These are phyloP conservation scores for Claviceps maximensis DNA, from an alignment of 2,329 filamentous ascomycete genomes.

Conservation along the genomic window DNA sequence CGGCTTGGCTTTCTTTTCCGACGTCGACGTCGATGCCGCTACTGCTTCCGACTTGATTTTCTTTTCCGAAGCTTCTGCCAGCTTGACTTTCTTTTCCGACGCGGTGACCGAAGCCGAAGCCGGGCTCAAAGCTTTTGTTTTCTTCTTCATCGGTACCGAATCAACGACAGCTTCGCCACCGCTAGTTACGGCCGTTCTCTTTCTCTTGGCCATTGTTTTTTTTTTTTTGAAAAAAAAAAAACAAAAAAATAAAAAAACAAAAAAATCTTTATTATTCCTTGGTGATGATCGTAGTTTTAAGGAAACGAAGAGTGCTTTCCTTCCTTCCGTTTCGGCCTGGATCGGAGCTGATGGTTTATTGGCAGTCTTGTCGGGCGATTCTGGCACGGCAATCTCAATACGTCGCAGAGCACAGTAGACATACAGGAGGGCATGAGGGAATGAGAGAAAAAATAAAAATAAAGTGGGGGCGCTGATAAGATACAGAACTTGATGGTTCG, in stretches of 20 bases:
- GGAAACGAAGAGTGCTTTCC: too few relatives aligned
- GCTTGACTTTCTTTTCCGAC: constrained; percentile 1
- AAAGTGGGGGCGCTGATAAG: too few relatives aligned
- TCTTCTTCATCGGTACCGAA: constrained; percentile 20
- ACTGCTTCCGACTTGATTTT: background rate
- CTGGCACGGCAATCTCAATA: too few relatives aligned
- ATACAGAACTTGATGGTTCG: too few relatives aligned
- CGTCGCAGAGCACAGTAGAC: too few relatives aligned
- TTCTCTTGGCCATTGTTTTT: constrained; percentile 31
- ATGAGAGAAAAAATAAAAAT: too few relatives aligned
- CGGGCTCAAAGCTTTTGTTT: constrained; percentile 19
- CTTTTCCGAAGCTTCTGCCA: constrained; percentile 1
- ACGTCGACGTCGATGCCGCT: background rate
- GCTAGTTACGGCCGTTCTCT: constrained; percentile 26
- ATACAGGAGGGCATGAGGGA: too few relatives aligned
- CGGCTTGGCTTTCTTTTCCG: constrained; percentile 3
- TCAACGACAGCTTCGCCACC: constrained; percentile 14
- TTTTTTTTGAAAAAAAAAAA: background rate
- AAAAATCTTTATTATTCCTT: too few relatives aligned
- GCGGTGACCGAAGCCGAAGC: background rate
- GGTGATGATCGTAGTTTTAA: too few relatives aligned
- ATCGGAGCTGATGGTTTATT: too few relatives aligned
- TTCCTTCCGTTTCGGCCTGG: too few relatives aligned
- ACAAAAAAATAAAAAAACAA: background rate
- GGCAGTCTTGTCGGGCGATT: too few relatives aligned